Conservation (phyloP, 768 basidiomycete species). For the Serendipita sp. region DNA sequence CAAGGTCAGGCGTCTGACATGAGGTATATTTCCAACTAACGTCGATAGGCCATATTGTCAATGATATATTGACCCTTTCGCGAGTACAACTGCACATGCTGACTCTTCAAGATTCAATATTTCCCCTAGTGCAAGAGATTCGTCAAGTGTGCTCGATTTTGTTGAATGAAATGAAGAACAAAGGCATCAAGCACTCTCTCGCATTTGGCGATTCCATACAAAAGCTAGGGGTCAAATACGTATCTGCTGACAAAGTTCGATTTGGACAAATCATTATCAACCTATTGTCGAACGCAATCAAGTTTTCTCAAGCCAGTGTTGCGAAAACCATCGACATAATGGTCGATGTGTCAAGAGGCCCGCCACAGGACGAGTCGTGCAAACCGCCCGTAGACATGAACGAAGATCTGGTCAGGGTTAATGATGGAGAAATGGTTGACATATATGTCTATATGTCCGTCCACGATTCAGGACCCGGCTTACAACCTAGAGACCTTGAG, state of each 20-base stretch:
- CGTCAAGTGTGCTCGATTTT: slow-evolving; percentile 24
- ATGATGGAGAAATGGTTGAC: not conserved
- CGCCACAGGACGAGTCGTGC: slow-evolving; percentile 19
- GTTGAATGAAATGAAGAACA: slow-evolving; percentile 24
- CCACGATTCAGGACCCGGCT: slow-evolving; percentile 24
- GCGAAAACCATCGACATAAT: slow-evolving; percentile 20
- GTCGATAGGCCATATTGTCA: slow-evolving; percentile 19
- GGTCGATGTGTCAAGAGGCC: slow-evolving; percentile 20
- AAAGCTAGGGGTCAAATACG: slow-evolving; percentile 15
- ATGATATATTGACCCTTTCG: slow-evolving; percentile 26
- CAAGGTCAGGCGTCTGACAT: not conserved
- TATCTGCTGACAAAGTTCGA: slow-evolving; percentile 24
- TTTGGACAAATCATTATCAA: slow-evolving; percentile 24
- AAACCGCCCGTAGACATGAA: slow-evolving; percentile 14
- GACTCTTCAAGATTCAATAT: slow-evolving; percentile 14
- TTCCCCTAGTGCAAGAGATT: slow-evolving; percentile 17
- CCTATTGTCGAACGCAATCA: slow-evolving; percentile 23
- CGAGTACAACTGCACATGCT: slow-evolving; percentile 23
- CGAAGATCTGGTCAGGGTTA: slow-evolving; percentile 2
- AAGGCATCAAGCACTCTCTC: slow-evolving; percentile 21
- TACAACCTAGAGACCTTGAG: slow-evolving; percentile 22
- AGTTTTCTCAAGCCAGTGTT: slow-evolving; percentile 22
- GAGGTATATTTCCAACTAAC: not conserved
- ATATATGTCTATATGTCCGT: slow-evolving; percentile 25
- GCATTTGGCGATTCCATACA: slow-evolving; percentile 20